These are phyloP conservation scores for Salix koriyanagi DNA, from an alignment of 345 rosid species.

Conservation along the genomic window DNA sequence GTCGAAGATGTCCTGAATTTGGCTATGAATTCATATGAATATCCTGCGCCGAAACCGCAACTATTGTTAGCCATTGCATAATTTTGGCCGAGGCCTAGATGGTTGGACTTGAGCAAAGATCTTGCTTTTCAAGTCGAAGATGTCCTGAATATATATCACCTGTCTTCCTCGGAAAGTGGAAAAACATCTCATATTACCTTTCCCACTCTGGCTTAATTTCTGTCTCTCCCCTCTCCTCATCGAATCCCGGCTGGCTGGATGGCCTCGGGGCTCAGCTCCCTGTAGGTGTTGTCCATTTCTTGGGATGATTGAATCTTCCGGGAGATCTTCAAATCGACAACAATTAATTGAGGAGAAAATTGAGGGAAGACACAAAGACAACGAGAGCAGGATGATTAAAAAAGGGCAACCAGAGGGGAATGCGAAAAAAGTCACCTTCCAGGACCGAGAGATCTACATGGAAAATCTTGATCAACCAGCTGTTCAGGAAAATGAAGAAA, in stretches of 20 bases:
- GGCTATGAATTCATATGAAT: too few species aligned
- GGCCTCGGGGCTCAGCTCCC: neutral
- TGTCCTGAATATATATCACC: too few species aligned
- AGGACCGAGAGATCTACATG: neutral
- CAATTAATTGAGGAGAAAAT: constrained; percentile 3
- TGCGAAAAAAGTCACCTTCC: neutral
- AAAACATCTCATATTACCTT: neutral
- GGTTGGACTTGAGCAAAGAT: too few species aligned
- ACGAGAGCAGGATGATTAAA: neutral
- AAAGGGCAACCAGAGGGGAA: neutral
- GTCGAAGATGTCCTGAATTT: too few species aligned
- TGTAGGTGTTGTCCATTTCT: neutral
- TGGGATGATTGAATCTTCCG: neutral
- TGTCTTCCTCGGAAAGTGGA: too few species aligned
- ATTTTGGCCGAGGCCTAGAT: too few species aligned
- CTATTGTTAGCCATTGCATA: too few species aligned
- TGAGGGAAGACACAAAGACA: neutral
- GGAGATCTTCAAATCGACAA: too few species aligned
- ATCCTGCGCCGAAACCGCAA: too few species aligned
- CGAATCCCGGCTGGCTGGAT: neutral
- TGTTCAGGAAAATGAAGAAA: constrained; percentile 2
- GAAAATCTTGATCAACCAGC: neutral
- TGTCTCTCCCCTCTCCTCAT: neutral
- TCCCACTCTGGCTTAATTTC: neutral
- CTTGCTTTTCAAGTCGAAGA: too few species aligned